Percentiles rank a stretch among this genome's conserved stretches.
Evolutionary conservation across 768 basidiomycete species (phyloP).

Genomic region (Vararia minispora): DNA sequence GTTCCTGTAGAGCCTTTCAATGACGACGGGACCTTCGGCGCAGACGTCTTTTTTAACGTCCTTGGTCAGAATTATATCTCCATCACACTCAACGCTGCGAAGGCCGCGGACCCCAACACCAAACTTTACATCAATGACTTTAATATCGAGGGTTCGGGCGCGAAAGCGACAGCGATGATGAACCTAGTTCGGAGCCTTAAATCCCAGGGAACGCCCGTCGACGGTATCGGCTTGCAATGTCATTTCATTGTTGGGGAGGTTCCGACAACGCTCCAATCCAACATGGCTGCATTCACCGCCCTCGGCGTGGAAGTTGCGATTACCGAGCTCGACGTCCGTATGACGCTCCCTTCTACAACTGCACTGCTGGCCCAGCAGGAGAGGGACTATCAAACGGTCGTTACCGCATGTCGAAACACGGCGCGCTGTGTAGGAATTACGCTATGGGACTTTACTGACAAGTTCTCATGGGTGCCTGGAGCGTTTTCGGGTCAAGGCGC

Average conservation of each 20-base stretch:
- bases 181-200: conserved; percentile 40
- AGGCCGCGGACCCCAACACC: conserved; percentile 39
- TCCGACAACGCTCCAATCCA: conserved; percentile 32
- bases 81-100: conserved; percentile 38
- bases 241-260: conserved; percentile 52
- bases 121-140: conserved; percentile 43
- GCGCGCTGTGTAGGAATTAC: conserved; percentile 25
- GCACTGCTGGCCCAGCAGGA: conserved; percentile 43
- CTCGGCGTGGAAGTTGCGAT: conserved; percentile 58
- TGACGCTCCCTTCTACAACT: conserved; percentile 42
- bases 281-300: conserved; percentile 39
- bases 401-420: conserved; percentile 36
- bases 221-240: conserved; percentile 49
- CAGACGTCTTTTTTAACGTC: conserved; percentile 42
- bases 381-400: conserved; percentile 42
- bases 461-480: conserved; percentile 25
- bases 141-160: conserved; percentile 28
- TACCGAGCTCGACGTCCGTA: conserved; percentile 58
- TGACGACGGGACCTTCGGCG: conserved; percentile 45
- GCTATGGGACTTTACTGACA: conserved; percentile 31
- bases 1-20: conserved; percentile 33
- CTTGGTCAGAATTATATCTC: conserved; percentile 37
- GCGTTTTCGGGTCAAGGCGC: conserved; percentile 25
- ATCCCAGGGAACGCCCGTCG: conserved; percentile 38
- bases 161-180: conserved; percentile 45